Conservation (phyloP, 805 yeast species). For the Crinitomyces ghanaensis region DNA sequence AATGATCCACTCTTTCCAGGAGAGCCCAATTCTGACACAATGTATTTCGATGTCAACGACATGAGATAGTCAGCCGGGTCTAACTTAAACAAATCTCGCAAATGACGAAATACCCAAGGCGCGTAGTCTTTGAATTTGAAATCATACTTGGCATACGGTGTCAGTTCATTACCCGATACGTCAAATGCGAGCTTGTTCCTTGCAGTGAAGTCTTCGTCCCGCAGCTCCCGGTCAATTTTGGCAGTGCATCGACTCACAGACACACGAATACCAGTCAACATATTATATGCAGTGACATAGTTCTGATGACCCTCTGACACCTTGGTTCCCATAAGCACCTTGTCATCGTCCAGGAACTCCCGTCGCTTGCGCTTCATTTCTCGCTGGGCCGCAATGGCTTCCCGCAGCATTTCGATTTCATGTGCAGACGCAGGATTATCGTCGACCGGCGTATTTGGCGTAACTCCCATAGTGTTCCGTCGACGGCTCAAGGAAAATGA, state of each 20-base stretch:
- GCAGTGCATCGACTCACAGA: conserved; percentile 83
- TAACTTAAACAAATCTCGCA: conserved; percentile 67
- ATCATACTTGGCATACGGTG: conserved; percentile 90
- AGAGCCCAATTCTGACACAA: conserved; percentile 81
- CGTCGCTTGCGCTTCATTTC: conserved; percentile 20
- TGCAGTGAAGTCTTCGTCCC: conserved; percentile 55
- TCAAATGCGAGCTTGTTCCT: conserved; percentile 80
- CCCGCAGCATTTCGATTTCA: conserved; percentile 21
- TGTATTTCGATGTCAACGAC: conserved; percentile 85
- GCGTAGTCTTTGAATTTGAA: conserved; percentile 94
- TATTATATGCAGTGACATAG: conserved; percentile 88
- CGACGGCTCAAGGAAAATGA: conserved; percentile 14
- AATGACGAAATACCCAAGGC: conserved; percentile 85
- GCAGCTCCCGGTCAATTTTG: conserved; percentile 64
- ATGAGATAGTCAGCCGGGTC: conserved; percentile 95
- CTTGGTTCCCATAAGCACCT: conserved; percentile 63
- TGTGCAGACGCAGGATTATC: conserved; percentile 7
- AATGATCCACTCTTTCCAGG: conserved; percentile 97
- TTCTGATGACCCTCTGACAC: conserved; percentile 90
- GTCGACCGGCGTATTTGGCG: background rate
- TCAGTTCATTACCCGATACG: conserved; percentile 66
- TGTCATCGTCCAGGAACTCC: conserved; percentile 27
- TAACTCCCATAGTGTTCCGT: conserved; percentile 4
- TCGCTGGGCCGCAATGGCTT: conserved; percentile 23
- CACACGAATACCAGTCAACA: conserved; percentile 93